These are phyloP conservation scores for Fusarium brachygibbosum DNA, from an alignment of 2,329 filamentous ascomycete genomes.

Conservation along the genomic window DNA sequence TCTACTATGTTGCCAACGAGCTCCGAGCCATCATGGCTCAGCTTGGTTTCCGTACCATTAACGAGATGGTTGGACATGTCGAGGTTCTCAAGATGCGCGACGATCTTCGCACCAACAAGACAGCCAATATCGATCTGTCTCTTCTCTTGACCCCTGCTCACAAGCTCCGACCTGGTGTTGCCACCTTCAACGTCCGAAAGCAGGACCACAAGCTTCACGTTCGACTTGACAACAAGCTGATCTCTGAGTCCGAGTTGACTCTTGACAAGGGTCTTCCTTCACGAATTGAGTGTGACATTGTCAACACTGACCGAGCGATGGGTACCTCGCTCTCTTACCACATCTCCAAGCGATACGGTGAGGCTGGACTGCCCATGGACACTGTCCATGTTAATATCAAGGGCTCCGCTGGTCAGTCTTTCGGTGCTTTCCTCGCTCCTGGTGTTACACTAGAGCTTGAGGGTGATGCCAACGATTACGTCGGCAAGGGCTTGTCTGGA, in stretches of 20 bases:
- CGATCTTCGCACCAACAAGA: conserved; percentile 89
- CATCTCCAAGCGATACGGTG: conserved; percentile 91
- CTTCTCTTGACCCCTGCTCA: conserved; percentile 96
- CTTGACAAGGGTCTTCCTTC: conserved; percentile 94
- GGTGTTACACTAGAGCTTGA: conserved; percentile 96
- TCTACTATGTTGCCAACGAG: conserved; percentile 97
- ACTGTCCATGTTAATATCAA: conserved; percentile 97
- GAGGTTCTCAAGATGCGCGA: conserved; percentile 89
- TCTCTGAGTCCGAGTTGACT: conserved; percentile 93
- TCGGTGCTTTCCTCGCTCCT: conserved; percentile 92
- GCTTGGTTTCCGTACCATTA: conserved; percentile 93
- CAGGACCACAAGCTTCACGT: conserved; percentile 95
- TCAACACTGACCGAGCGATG: conserved; percentile 95
- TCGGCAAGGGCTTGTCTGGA: conserved; percentile 94
- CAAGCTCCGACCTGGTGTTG: conserved; percentile 91
- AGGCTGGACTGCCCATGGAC: conserved; percentile 88
- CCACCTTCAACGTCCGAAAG: conserved; percentile 97
- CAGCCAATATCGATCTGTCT: conserved; percentile 91
- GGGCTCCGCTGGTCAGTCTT: conserved; percentile 95
- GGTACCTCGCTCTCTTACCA: conserved; percentile 96
- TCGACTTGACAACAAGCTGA: conserved; percentile 96
- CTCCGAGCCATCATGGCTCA: conserved; percentile 97
- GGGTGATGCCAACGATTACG: conserved; percentile 96
- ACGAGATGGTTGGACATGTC: conserved; percentile 96
- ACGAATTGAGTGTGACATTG: conserved; percentile 93